phyloP scores from a whole-genome alignment of 2,329 filamentous ascomycete species.

The Aspergillus glaucus region DNA sequence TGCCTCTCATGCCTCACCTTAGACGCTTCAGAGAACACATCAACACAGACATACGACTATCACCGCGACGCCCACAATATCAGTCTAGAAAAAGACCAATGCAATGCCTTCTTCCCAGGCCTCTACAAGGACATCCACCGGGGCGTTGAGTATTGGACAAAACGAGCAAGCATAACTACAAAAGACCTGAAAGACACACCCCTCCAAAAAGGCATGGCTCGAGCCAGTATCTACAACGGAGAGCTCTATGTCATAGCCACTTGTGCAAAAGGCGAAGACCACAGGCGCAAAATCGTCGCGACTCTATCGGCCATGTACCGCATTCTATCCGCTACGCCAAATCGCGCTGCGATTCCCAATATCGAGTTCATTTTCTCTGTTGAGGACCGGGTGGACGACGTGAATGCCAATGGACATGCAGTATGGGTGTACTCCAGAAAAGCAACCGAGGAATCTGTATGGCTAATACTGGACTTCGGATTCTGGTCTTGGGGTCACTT shows the following conservation, averaged over 20 bases:
- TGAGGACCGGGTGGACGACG: conserved; percentile 1
- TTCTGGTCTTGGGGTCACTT: conserved; percentile 1
- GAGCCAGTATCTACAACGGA: conserved; percentile 3
- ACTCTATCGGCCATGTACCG: conserved; percentile 2
- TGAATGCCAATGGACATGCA: not conserved
- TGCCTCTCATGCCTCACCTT: conserved; percentile 2
- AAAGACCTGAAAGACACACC: not conserved
- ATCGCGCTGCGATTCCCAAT: conserved; percentile 11
- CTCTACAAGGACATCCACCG: conserved; percentile 3
- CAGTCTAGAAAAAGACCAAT: not conserved
- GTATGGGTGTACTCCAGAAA: conserved; percentile 1
- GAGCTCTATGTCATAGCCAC: conserved; percentile 1
- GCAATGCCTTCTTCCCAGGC: conserved; percentile 2
- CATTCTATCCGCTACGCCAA: not conserved
- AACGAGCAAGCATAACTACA: not conserved
- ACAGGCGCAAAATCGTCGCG: conserved; percentile 1
- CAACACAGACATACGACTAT: not conserved
- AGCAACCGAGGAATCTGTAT: conserved; percentile 1
- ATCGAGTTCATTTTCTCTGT: conserved; percentile 2
- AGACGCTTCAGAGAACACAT: not conserved
- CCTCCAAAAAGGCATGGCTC: conserved; percentile 2
- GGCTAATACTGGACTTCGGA: conserved; percentile 3
- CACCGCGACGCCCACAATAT: conserved; percentile 2
- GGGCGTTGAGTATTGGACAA: conserved; percentile 1
- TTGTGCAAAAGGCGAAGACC: not conserved